These are phyloP conservation scores for Heimioporus sp. DNA, from an alignment of 768 basidiomycete genomes.

Conservation along the genomic window DNA sequence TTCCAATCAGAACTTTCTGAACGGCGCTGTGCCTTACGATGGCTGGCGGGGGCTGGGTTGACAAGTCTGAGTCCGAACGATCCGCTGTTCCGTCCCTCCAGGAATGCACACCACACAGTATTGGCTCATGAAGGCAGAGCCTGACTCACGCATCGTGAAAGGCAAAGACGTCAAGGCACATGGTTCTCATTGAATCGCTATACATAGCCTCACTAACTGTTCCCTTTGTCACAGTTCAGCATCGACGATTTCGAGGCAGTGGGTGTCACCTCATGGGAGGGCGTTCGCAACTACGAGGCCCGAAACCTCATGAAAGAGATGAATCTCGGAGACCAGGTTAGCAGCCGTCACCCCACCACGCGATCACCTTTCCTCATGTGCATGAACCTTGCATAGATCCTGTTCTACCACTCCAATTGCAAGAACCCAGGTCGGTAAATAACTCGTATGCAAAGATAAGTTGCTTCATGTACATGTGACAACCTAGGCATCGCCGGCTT, in stretches of 20 bases:
- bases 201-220: not conserved
- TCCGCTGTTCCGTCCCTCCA: too few relatives aligned
- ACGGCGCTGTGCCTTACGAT: too few relatives aligned
- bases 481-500: constrained; percentile 71
- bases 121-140: constrained; percentile 88
- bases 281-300: constrained; percentile 83
- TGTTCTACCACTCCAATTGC: constrained; percentile 89
- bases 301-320: constrained; percentile 83
- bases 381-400: constrained; percentile 48
- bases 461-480: constrained; percentile 9
- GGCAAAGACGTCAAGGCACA: constrained; percentile 81
- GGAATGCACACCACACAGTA: constrained; percentile 10
- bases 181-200: constrained; percentile 1
- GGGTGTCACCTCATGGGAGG: constrained; percentile 78
- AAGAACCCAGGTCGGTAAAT: constrained; percentile 64
- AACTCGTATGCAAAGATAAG: not conserved
- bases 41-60: too few relatives aligned
- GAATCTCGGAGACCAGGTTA: constrained; percentile 70
- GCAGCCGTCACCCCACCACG: constrained; percentile 2
- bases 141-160: constrained; percentile 79
- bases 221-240: constrained; percentile 57
- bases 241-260: constrained; percentile 80
- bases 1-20: too few relatives aligned
- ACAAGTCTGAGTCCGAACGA: too few relatives aligned
- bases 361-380: not conserved